A percentile compares a stretch with the other conserved stretches of the same genome.
phyloP scores from a whole-genome alignment of 1,284 basidiomycete genomes.

The Vanrija pseudolonga region DNA sequence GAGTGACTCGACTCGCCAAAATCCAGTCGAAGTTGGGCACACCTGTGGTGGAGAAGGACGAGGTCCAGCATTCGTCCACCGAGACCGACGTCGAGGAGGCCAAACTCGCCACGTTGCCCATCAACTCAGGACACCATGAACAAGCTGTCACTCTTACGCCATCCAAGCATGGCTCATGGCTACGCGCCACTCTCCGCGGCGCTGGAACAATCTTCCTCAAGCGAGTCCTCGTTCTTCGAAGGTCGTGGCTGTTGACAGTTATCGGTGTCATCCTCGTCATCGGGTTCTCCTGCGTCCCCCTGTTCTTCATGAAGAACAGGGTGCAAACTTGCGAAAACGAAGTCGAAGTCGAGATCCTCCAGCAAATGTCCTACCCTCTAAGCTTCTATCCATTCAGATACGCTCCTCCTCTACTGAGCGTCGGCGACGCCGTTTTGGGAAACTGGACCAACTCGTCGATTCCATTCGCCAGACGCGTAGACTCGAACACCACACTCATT shows the following conservation, averaged over 20 bases:
- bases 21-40: too few species aligned
- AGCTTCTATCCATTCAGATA: constrained; percentile 54
- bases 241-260: constrained; percentile 65
- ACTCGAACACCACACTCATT: constrained; percentile 59
- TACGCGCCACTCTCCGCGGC: constrained; percentile 54
- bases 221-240: constrained; percentile 60
- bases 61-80: too few species aligned
- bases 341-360: constrained; percentile 6
- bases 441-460: constrained; percentile 7
- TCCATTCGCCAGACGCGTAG: constrained; percentile 41
- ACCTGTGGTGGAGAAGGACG: too few species aligned
- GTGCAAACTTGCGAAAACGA: constrained; percentile 53
- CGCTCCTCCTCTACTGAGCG: constrained; percentile 55
- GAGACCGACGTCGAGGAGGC: too few species aligned
- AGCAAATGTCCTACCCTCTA: constrained; percentile 20
- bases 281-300: constrained; percentile 61
- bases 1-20: too few species aligned
- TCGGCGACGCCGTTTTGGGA: background rate
- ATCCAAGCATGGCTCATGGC: constrained; percentile 12
- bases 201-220: constrained; percentile 66
- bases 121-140: too few species aligned
- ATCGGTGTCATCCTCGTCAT: constrained; percentile 62
- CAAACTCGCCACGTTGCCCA: too few species aligned
- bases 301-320: constrained; percentile 60
- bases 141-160: constrained; percentile 48